Evolutionary conservation across 164 flowering plant genomes (phyloP).

Genomic region (Akebia trifoliata): DNA sequence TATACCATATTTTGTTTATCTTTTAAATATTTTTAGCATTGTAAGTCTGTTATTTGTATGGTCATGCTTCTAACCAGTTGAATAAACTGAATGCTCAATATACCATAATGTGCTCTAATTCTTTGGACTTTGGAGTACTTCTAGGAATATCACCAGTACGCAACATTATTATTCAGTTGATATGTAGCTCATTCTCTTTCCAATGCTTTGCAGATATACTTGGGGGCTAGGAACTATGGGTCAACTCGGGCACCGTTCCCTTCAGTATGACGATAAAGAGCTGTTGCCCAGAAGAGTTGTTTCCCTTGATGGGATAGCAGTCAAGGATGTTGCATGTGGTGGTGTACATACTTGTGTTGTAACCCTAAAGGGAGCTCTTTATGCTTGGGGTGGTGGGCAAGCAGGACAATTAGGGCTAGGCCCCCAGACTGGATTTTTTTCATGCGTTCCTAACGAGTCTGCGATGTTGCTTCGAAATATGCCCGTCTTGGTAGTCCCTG

Average conservation of each 20-base stretch:
- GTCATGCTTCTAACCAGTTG: background rate
- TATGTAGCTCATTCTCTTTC: constrained; percentile 2
- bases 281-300: constrained; percentile 86
- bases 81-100: background rate
- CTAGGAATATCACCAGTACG: background rate
- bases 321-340: constrained; percentile 80
- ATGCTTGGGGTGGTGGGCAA: constrained; percentile 97
- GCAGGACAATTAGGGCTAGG: constrained; percentile 93
- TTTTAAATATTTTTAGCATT: no score
- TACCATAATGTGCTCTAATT: background rate
- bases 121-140: background rate
- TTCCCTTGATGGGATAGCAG: constrained; percentile 66
- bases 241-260: constrained; percentile 93
- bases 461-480: constrained; percentile 62
- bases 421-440: constrained; percentile 70
- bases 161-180: background rate
- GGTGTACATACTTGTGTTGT: constrained; percentile 94
- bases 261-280: constrained; percentile 88
- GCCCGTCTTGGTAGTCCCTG: constrained; percentile 73
- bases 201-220: constrained; percentile 56
- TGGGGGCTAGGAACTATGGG: constrained; percentile 97
- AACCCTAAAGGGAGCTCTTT: constrained; percentile 75
- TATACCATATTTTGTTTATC: no score
- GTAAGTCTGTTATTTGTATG: background rate
- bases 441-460: constrained; percentile 53